Evolutionary conservation across 2,329 filamentous ascomycete species (phyloP), one percentile per base, ranked within the genome.

Genomic region (Paecilomyces sp.): DNA sequence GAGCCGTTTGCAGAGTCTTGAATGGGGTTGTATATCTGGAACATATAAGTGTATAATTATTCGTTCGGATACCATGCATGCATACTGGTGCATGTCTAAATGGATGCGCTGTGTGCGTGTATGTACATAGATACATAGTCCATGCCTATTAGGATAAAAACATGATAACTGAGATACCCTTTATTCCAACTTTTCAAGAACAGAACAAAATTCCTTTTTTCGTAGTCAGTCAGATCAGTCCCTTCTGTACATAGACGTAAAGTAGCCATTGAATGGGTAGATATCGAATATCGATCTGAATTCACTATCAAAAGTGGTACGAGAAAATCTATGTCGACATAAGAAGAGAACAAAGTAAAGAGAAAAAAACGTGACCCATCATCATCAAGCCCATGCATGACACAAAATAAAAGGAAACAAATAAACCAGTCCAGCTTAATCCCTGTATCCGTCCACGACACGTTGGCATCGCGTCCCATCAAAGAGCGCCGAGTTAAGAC

Each of bases 1-100:
- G 68, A 67, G 11, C 68, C 71, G 13, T 47, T 18, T 47, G 59
- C 70, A 68, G 57, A 71, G 68, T 60, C 70, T 68, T n/a, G 68
- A 65, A 50, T 47, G 22, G 22, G 22, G 22, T 22, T 22, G 22
- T 22, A 22, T 22, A 22, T 22, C 22, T 22, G 22, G 22, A 22
- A 22, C 22, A 22, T 22, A 22, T 22, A 22, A 22, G 22, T 22
- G 22, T 22, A 22, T 22, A 22, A 22, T 22, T 22, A 1, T 22
- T 22, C 22, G 22, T 22, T 22, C 2, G 22, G 22, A 22, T 22
- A 22, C 22, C n/a, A n/a, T n/a, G n/a, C n/a, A n/a, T 22, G 22
- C 22, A 22, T 22, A 22, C 2, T 22, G 22, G 2, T 22, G 22
- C 2, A 22, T 22, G 22, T 22, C 22, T 22, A 22, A 2, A 22